These are phyloP conservation scores for Medakamo hakoo DNA, from an alignment of 139 green algal species.

Conservation along the genomic window DNA sequence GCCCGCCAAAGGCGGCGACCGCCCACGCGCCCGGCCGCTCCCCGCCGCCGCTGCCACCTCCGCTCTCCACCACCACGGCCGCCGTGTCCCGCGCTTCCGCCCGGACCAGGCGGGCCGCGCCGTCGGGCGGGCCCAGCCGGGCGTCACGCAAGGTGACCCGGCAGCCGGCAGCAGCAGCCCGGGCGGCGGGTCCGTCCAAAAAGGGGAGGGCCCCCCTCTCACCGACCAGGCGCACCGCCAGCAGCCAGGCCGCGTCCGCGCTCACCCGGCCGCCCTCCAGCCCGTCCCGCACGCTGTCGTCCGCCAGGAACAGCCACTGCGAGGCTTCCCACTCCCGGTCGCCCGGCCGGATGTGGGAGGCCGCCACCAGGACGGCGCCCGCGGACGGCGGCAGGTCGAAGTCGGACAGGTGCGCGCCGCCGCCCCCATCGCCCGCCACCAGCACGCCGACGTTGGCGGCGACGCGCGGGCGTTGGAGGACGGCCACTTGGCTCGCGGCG, in stretches of 20 bases:
- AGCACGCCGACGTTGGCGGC: not conserved
- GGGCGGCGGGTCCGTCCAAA: not conserved
- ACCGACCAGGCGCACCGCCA: constrained; percentile 4
- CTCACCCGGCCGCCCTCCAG: not conserved
- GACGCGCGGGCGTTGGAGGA: too few species aligned
- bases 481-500: too few species aligned
- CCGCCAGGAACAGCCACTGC: constrained; percentile 16
- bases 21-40: not conserved
- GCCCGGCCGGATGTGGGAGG: not conserved
- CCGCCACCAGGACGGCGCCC: not conserved
- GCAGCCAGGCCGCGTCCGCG: not conserved
- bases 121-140: not conserved
- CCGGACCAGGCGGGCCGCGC: not conserved
- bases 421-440: not conserved
- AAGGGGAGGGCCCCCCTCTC: not conserved
- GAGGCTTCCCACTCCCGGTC: too few species aligned
- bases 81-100: not conserved
- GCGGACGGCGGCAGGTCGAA: not conserved
- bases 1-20: not conserved
- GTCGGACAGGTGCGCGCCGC: too few species aligned
- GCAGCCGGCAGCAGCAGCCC: not conserved
- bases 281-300: not conserved
- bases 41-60: not conserved
- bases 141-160: not conserved
- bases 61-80: not conserved